Base-by-base conservation (phyloP, 805 yeast species). In the Kazachstania taianensis region DNA sequence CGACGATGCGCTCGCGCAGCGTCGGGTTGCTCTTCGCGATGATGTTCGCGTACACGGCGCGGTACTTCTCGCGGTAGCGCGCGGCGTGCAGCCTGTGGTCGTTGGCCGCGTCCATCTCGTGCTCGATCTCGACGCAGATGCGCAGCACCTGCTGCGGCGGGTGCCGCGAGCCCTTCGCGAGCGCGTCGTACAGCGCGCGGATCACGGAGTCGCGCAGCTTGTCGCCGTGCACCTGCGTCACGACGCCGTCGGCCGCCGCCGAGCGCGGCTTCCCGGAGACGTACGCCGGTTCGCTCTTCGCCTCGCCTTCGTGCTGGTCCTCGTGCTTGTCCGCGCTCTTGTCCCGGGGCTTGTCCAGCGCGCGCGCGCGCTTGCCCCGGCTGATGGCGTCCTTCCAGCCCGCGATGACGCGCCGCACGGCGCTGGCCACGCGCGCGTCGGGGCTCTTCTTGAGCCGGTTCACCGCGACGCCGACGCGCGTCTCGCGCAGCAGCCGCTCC, bases 401-500 rank as follows among this genome's bases (percentile, higher is more conserved):
- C 46, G 75, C 73, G 49, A 92, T 86, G 64, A 87, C 82, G 46
- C 74, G 75, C 57, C 82, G 83, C 25, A 89, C 97, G 28, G 81
- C 61, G 2, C 69, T 61, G 9, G 79, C 66, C 31, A 92, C 59
- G 46, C 86, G 94, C 16, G 70, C 42, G 57, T 81, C 83, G 20
- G 61, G 52, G 32, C 77, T 75, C 7, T 82, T 62, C 44, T 94
- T 75, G 50, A 81, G 75, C 59, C 84, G 86, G 63, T 92, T 92
- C 28, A 92, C 96, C 7, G 87, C 89, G 13, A 92, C 89, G 44
- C 98, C 98, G n/a, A 92, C 89, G 58, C 85, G 86, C 7, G 98
- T 92, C 52, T 89, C 75, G 50, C 96, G 72, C 35, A 89, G 67
- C 24, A 89, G 66, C 54, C 77, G 73, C 53, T 89, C 97, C 1